Conservation (phyloP, 2,329 filamentous ascomycete species). For the Colletotrichum phormii region DNA sequence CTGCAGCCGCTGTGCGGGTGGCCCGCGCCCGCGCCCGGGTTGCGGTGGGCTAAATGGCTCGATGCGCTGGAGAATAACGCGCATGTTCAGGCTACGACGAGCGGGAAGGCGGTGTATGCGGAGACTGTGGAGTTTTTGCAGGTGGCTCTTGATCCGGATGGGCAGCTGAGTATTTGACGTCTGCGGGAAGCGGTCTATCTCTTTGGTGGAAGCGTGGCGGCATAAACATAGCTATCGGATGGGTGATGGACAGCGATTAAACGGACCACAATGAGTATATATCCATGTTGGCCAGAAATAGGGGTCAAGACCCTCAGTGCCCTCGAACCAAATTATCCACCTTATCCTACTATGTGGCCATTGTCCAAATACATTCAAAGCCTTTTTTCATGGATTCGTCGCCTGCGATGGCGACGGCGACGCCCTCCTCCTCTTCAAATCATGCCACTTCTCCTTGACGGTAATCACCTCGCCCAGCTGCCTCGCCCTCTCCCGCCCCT, state of each 20-base stretch:
- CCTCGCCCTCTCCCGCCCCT: constrained; percentile 57
- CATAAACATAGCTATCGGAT: background rate
- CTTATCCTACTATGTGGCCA: background rate
- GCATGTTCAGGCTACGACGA: constrained; percentile 75
- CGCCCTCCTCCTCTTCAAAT: constrained; percentile 49
- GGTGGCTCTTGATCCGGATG: constrained; percentile 20
- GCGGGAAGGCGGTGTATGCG: constrained; percentile 63
- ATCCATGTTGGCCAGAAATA: background rate
- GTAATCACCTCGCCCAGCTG: constrained; percentile 58
- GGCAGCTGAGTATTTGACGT: constrained; percentile 1
- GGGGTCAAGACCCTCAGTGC: background rate
- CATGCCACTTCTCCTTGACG: constrained; percentile 55
- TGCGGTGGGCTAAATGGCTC: constrained; percentile 77
- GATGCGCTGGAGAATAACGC: constrained; percentile 74
- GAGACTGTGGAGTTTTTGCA: constrained; percentile 69
- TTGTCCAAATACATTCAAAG: background rate
- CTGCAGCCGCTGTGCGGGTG: constrained; percentile 74
- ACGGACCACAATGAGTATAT: background rate
- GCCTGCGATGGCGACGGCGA: constrained; percentile 17
- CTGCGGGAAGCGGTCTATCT: background rate
- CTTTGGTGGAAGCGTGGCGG: background rate
- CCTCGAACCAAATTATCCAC: background rate
- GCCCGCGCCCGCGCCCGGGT: constrained; percentile 70
- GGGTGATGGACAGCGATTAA: background rate
- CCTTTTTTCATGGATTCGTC: constrained; percentile 2